Evolutionary conservation across 805 yeast species (phyloP).

Genomic region (Priceomyces castillae): DNA sequence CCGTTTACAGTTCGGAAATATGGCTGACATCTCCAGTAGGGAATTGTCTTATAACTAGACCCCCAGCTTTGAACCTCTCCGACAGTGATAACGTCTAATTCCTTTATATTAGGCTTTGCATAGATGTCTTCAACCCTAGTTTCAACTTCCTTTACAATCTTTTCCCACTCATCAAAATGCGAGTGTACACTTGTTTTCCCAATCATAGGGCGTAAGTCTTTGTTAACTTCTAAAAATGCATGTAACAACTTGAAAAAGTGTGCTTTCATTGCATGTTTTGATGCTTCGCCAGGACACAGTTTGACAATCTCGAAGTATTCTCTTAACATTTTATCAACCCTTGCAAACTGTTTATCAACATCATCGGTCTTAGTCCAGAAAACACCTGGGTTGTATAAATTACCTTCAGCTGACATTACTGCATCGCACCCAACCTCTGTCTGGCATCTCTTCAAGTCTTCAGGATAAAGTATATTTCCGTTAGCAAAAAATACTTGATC

Average conservation of each 20-base stretch:
- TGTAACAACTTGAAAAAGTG: slow-evolving; percentile 86
- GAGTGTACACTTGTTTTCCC: slow-evolving; percentile 51
- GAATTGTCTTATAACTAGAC: slow-evolving; percentile 74
- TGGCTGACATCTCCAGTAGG: slow-evolving; percentile 97
- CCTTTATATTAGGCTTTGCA: slow-evolving; percentile 48
- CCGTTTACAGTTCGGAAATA: slow-evolving; percentile 90
- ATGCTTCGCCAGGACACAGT: slow-evolving; percentile 61
- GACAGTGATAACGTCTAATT: slow-evolving; percentile 51
- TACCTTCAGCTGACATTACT: slow-evolving; percentile 97
- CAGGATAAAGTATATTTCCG: slow-evolving; percentile 91
- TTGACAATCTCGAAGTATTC: slow-evolving; percentile 87
- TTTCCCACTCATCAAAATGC: slow-evolving; percentile 42
- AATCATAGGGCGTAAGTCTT: slow-evolving; percentile 72
- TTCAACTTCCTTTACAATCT: slow-evolving; percentile 65
- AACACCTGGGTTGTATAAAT: slow-evolving; percentile 88
- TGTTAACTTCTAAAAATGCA: slow-evolving; percentile 73
- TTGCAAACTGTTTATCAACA: slow-evolving; percentile 67
- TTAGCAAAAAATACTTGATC: slow-evolving; percentile 91
- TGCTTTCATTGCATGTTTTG: slow-evolving; percentile 81
- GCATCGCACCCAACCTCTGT: slow-evolving; percentile 73
- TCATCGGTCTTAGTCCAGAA: slow-evolving; percentile 59
- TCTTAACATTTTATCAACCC: slow-evolving; percentile 78
- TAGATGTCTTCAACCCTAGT: slow-evolving; percentile 56
- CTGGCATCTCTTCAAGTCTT: slow-evolving; percentile 72
- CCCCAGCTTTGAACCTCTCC: slow-evolving; percentile 71